Evolutionary conservation across 805 yeast species (phyloP).

Genomic region (Lipomyces japonicus): DNA sequence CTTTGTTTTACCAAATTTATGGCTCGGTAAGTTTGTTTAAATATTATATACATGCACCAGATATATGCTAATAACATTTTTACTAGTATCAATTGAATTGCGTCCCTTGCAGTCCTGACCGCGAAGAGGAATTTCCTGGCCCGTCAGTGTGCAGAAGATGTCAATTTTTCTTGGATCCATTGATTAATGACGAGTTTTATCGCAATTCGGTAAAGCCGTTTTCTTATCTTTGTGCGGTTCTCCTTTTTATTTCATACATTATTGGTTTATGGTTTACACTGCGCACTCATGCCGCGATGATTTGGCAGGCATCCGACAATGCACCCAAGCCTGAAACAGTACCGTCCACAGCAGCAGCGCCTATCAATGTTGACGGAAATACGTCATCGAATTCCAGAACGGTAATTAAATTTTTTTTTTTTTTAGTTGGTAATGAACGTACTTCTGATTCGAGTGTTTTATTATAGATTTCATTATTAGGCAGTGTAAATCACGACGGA

Average conservation of each 20-base stretch:
- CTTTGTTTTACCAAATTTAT: conserved; percentile 81
- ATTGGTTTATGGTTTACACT: conserved; percentile 90
- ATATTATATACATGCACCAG: neutral
- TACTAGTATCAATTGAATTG: conserved; percentile 66
- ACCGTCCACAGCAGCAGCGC: conserved; percentile 13
- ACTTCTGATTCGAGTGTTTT: conserved; percentile 3
- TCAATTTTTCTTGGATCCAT: conserved; percentile 71
- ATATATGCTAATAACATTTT: neutral
- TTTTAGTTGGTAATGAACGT: neutral
- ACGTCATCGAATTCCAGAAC: conserved; percentile 8
- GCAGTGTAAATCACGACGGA: conserved; percentile 8
- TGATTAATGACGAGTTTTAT: conserved; percentile 65
- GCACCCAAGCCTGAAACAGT: conserved; percentile 5
- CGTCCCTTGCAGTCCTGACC: conserved; percentile 45
- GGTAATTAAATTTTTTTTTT: conserved; percentile 21
- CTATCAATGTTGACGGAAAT: conserved; percentile 1
- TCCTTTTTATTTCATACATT: conserved; percentile 75
- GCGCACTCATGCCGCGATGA: conserved; percentile 92
- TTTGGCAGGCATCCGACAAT: conserved; percentile 52
- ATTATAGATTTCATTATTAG: conserved; percentile 18
- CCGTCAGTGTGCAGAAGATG: conserved; percentile 58
- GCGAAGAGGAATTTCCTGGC: conserved; percentile 9
- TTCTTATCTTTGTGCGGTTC: conserved; percentile 71
- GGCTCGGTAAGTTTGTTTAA: conserved; percentile 48
- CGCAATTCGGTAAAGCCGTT: conserved; percentile 72